Base-by-base conservation (phyloP, 2,329 filamentous ascomycete genomes). In the Bipolaris sorokiniana region DNA sequence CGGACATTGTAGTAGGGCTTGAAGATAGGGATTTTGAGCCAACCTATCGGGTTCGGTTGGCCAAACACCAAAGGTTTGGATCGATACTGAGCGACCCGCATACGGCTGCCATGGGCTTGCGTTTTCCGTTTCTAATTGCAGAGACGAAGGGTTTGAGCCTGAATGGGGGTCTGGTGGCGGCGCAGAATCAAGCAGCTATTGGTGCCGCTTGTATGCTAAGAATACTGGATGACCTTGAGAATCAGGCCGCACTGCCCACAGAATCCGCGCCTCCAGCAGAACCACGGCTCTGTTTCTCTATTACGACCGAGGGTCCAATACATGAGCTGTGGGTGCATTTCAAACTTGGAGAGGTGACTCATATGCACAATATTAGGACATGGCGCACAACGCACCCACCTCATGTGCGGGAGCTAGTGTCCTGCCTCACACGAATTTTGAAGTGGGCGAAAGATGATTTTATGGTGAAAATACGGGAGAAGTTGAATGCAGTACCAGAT, bases 301-400 rank as follows among this genome's bases (percentile, higher is more conserved):
- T 58, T 18, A 48, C 47, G 18, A 58, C 61, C 7, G 61, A 53
- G 46, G 63, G 63, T 20, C 61, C 61, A n/a, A n/a, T 59, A 56
- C 58, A 65, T 41, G 61, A 65, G 48, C 38, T 65, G 36, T 65
- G 61, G 61, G 58, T 64, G n/a, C 58, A 64, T 50, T 65, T 58
- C 46, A 38, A 40, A 41, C 13, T 45, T 54, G 53, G 51, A 34
- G 51, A 46, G 2, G 54, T 50, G 18, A 52, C 34, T 20, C 54
- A 60, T 34, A 63, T 63, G 57, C 48, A 60, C 9, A 53, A 45
- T 45, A 34, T 63, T 20, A 34, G 46, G 45, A 36, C 46, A 18
- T 60, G 51, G 57, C 60, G 57, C 40, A 58, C 54, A 37, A 59
- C 54, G 51, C 48, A 45, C 36, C 13, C 40, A 55, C 51, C 23